Evolutionary conservation across 352 stramenopile genomes (phyloP).

Genomic region (Phytophthora hybrid): DNA sequence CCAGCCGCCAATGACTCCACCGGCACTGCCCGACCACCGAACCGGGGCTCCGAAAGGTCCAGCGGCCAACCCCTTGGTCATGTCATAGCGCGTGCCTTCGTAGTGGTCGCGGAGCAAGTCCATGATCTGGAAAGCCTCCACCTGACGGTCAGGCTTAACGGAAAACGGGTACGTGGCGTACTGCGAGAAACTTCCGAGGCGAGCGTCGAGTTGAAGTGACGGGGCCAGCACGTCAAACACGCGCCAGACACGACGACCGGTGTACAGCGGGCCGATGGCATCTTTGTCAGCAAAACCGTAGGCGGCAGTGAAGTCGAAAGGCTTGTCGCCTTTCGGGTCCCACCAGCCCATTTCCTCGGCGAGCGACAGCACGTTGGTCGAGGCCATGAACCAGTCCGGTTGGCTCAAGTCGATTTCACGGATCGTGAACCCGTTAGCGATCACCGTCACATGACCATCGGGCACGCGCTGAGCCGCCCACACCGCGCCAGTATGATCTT

Average conservation of each 20-base stretch:
- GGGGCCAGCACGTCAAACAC: constrained; percentile 84
- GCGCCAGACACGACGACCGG: constrained; percentile 89
- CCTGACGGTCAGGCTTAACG: constrained; percentile 68
- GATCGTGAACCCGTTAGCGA: constrained; percentile 96
- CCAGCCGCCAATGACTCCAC: constrained; percentile 74
- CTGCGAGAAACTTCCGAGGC: constrained; percentile 65
- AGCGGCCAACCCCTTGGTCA: constrained; percentile 84
- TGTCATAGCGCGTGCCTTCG: constrained; percentile 90
- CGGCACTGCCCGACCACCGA: constrained; percentile 70
- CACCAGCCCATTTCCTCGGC: constrained; percentile 90
- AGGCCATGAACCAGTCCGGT: constrained; percentile 89
- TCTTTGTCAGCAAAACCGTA: constrained; percentile 74
- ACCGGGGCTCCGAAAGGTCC: constrained; percentile 93
- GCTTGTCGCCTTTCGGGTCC: constrained; percentile 49
- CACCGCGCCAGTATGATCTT: constrained; percentile 85
- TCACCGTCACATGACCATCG: constrained; percentile 88
- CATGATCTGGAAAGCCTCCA: constrained; percentile 83
- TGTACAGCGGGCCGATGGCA: constrained; percentile 73
- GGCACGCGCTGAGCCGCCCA: constrained; percentile 95
- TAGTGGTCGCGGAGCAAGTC: constrained; percentile 91
- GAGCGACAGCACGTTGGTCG: constrained; percentile 85
- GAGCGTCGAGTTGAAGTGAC: constrained; percentile 77
- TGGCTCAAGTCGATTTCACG: constrained; percentile 85
- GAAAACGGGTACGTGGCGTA: constrained; percentile 92
- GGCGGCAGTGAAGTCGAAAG: constrained; percentile 78